Evolutionary conservation across 1,284 basidiomycete species (phyloP), one percentile per base, ranked within the genome.

Genomic region (Moesziomyces sp.): DNA sequence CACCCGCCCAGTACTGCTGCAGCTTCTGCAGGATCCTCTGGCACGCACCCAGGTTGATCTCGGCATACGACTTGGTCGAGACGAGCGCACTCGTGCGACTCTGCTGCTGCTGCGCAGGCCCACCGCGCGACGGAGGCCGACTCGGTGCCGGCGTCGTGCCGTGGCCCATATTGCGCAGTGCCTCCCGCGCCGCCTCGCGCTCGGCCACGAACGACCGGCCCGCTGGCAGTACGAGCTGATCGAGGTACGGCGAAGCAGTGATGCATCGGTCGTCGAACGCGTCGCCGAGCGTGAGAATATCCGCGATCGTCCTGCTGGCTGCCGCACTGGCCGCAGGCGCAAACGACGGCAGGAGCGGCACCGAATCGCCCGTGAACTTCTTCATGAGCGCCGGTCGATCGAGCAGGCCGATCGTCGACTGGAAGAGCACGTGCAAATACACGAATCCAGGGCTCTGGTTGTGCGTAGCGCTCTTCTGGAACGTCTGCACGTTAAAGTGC

Each of bases 401-500:
- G 43, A 79, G 52, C 51, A 79, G 49, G 5, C 76, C 77, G 40
- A 79, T 79, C 18, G 77, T 79, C 11, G 73, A 76, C 57, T 79
- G 77, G 68, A 79, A 74, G 8, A 79, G 70, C 21, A 77, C 73
- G 45, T 79, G 77, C 52, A 79, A 40, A 40, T 76, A 79, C 19
- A 79, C 67, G 30, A 79, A 79, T 1, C 68, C 77, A 1, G 76
- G 57, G 28, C 76, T 76, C 55, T 78, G 68, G 50, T 78, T 67
- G 30, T 69, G 63, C 30, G 64, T 58, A 3, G 76, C 76, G 19
- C 74, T 73, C 48, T 66, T 62, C 66, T 76, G 67, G 55, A 79
- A 79, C 7, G 73, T 78, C 51, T 76, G 71, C 19, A 79, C 76
- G 50, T 76, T 76, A 54, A 80, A 80, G 52, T 74, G 74, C 35